Conservation (phyloP, 768 basidiomycete genomes). For the Collybiopsis luxurians region DNA sequence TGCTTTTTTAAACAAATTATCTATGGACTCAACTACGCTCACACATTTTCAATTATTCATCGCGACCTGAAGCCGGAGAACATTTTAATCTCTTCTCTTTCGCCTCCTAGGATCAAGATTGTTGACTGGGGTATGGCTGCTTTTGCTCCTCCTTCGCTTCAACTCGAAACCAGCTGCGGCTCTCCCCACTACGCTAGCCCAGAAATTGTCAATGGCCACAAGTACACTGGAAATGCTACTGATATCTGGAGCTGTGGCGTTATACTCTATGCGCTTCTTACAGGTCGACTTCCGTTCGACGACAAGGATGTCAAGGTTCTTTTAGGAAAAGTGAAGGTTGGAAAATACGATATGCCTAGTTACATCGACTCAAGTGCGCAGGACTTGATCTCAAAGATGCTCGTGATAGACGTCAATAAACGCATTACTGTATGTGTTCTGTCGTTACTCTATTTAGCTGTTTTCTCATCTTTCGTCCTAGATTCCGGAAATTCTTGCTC, state of each 20-base stretch:
- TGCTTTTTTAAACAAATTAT: constrained; percentile 95
- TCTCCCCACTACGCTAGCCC: constrained; percentile 97
- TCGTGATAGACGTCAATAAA: constrained; percentile 77
- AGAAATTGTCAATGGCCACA: constrained; percentile 90
- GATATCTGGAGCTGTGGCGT: constrained; percentile 98
- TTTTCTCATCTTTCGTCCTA: constrained; percentile 25
- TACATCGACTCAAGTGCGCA: constrained; percentile 82
- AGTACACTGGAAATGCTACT: constrained; percentile 85
- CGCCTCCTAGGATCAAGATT: constrained; percentile 86
- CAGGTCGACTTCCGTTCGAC: constrained; percentile 91
- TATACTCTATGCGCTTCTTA: constrained; percentile 86
- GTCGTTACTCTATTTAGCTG: background rate
- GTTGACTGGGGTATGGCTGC: constrained; percentile 99
- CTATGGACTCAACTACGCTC: constrained; percentile 93
- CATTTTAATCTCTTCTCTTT: constrained; percentile 82
- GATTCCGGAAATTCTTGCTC: constrained; percentile 83
- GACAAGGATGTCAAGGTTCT: constrained; percentile 81
- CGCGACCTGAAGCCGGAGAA: constrained; percentile 99
- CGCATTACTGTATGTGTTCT: constrained; percentile 71
- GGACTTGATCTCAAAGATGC: constrained; percentile 83
- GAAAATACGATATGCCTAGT: constrained; percentile 79
- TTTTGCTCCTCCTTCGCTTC: constrained; percentile 79
- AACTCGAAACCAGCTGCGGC: constrained; percentile 94
- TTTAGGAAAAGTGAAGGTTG: constrained; percentile 82
- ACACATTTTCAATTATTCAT: constrained; percentile 96